Conservation (phyloP, 345 rosid species). For the Arabis alpina region DNA sequence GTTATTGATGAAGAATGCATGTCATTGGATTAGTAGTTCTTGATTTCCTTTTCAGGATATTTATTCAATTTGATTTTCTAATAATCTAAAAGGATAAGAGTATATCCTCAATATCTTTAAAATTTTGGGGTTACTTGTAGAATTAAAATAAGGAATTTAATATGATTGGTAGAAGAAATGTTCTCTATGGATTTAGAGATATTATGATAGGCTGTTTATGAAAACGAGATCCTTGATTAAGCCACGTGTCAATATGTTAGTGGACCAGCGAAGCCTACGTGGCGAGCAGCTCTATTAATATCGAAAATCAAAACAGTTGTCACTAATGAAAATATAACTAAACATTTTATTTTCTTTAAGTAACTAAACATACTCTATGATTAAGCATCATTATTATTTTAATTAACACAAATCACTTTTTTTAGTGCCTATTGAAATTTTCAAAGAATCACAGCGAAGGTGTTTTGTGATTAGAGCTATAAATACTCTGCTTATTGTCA, state of each 20-base stretch:
- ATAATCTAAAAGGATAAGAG: neutral
- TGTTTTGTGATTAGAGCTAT: constrained; percentile 10
- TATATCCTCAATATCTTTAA: neutral
- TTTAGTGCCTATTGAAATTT: neutral
- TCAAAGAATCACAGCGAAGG: constrained; percentile 25
- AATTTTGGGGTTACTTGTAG: constrained; percentile 25
- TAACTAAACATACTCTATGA: neutral
- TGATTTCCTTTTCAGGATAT: neutral
- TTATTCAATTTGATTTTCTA: no score
- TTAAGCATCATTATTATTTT: neutral
- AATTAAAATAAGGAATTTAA: neutral
- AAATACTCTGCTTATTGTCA: constrained; percentile 21
- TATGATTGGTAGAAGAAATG: constrained; percentile 8
- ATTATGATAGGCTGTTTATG: constrained; percentile 9
- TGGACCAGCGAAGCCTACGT: constrained; percentile 43
- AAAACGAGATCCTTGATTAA: neutral
- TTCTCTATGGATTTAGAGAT: constrained; percentile 8
- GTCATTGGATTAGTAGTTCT: constrained; percentile 5
- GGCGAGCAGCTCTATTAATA: constrained; percentile 32
- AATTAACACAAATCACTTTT: neutral
- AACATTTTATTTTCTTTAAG: neutral
- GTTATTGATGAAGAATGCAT: neutral
- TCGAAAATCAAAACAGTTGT: constrained; percentile 5
- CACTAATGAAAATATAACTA: constrained; percentile 2
- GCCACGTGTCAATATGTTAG: constrained; percentile 8